Evolutionary conservation across 306 rosid genomes (phyloP), one percentile per base, ranked within the genome.

Genomic region (Prunus campanulata): DNA sequence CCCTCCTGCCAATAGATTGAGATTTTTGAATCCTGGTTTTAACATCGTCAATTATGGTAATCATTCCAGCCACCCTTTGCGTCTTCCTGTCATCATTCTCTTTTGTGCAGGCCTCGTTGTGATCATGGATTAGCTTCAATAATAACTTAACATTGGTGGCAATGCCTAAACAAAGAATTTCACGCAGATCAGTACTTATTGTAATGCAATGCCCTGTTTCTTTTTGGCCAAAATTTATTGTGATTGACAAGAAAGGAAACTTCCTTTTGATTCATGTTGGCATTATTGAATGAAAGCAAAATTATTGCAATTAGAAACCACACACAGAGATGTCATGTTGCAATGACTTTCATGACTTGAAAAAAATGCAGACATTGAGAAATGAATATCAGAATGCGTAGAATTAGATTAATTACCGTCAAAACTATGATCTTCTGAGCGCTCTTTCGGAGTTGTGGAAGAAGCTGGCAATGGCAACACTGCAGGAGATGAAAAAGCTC

Each of bases 31-130:
- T 73, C 79, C 91, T 81, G 63, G 89, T 20, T 84, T 88, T 89
- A 20, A 82, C 87, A 42, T 95, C 97, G 70, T 95, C 97, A 16
- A 95, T 65, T 66, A 92, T 86, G 7, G 70, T 70, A 63, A 92
- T 82, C 92, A 95, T 95, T 59, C 97, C 98, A 55, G 90, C 87
- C 80, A 91, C 85, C 87, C 97, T 95, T 44, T 90, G 90, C 30
- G 73, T 55, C 75, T 75, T 92, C 7, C 97, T 71, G 29, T 83
- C 97, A 30, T 84, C 84, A 3, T 82, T 81, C 18, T 89, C 96
- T 76, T 77, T 95, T 13, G 81, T 10, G 72, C 71, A n/a, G 15
- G 82, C 87, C 76, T 84, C 96, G 68, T 89, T 89, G 22, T 90
- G 92, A 39, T 95, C 97, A 74, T 95, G 92, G 81, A 95, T 82